Percentiles rank a stretch among this genome's conserved stretches.
Conservation (phyloP, 352 stramenopile genomes). For the Pythium utonaiense region DNA sequence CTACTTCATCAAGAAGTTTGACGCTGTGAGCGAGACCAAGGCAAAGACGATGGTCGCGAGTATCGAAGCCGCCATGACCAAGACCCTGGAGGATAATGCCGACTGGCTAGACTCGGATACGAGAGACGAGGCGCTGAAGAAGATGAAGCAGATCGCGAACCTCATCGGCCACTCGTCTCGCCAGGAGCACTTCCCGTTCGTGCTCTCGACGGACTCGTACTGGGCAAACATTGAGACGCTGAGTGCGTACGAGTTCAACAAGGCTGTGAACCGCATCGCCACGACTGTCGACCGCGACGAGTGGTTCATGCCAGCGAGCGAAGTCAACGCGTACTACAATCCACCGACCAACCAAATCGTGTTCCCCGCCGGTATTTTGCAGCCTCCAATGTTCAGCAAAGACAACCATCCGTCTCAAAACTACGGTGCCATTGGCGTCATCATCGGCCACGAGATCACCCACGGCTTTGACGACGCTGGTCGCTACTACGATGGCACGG, state of each 20-base stretch:
- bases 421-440: constrained; percentile 90
- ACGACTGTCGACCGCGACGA: constrained; percentile 52
- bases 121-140: constrained; percentile 74
- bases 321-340: constrained; percentile 90
- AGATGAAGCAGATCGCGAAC: constrained; percentile 82
- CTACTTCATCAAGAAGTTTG: constrained; percentile 89
- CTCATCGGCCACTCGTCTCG: constrained; percentile 57
- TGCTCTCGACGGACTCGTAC: constrained; percentile 34
- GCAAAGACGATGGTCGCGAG: constrained; percentile 85
- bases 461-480: constrained; percentile 95
- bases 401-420: constrained; percentile 86
- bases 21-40: constrained; percentile 66
- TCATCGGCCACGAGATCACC: constrained; percentile 96
- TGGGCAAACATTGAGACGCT: constrained; percentile 53
- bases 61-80: constrained; percentile 77
- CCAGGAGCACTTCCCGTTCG: constrained; percentile 53
- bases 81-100: constrained; percentile 61
- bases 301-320: constrained; percentile 91
- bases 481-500: constrained; percentile 82
- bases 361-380: constrained; percentile 94
- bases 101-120: constrained; percentile 90
- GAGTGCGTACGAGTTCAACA: constrained; percentile 39
- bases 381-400: constrained; percentile 92
- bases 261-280: constrained; percentile 36
- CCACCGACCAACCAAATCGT: constrained; percentile 88